A percentile compares a stretch with the other conserved stretches of the same genome.
Conservation (phyloP, 495 filamentous ascomycete species). For the Aspergillus homomorphus region DNA sequence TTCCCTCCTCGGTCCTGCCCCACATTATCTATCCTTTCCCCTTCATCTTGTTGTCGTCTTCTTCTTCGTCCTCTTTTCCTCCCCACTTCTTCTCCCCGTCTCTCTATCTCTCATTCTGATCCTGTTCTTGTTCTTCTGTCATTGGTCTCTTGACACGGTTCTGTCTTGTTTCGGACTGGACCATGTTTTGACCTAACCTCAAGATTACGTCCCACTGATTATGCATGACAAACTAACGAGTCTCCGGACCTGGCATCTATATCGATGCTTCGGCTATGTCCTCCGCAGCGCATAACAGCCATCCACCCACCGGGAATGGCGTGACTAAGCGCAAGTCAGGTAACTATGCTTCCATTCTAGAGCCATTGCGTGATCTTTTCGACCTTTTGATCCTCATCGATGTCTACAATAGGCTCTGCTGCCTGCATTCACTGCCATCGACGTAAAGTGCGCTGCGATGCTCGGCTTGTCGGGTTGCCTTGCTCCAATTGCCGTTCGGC, state of each 20-base stretch:
- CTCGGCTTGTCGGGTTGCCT: conserved; percentile 42
- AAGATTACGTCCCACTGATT: background rate
- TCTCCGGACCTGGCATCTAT: conserved; percentile 17
- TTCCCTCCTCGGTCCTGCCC: background rate
- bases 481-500: conserved; percentile 47
- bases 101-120: conserved; percentile 1
- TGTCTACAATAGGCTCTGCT: conserved; percentile 32
- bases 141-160: too few species aligned
- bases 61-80: conserved; percentile 1
- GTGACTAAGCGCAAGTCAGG: conserved; percentile 32
- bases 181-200: conserved; percentile 10
- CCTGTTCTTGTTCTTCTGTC: background rate
- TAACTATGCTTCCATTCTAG: conserved; percentile 5
- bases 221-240: conserved; percentile 18
- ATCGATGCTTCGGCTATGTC: conserved; percentile 33
- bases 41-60: conserved; percentile 7
- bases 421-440: conserved; percentile 49
- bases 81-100: background rate
- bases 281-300: conserved; percentile 25
- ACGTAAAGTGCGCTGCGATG: conserved; percentile 50
- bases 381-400: background rate
- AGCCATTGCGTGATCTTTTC: background rate
- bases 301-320: conserved; percentile 23
- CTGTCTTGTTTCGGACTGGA: background rate
- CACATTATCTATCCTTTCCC: background rate